phyloP scores from a whole-genome alignment of 345 rosid species.

The Citrus reticulata region DNA sequence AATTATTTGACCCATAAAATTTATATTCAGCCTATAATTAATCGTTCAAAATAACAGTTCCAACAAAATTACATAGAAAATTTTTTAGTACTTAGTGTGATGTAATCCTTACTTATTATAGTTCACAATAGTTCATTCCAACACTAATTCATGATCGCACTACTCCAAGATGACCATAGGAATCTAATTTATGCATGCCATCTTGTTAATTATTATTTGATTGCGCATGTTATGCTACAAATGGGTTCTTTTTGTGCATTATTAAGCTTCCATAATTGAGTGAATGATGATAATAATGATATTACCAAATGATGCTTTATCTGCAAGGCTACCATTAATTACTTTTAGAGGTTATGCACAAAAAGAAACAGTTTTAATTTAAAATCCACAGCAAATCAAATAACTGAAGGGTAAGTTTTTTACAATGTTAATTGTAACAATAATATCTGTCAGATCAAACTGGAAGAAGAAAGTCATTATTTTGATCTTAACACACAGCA shows the following conservation, averaged over 20 bases:
- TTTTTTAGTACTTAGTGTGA: neutral
- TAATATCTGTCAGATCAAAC: neutral
- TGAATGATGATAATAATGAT: slow-evolving; percentile 9
- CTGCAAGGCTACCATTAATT: neutral
- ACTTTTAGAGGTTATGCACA: neutral
- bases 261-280: neutral
- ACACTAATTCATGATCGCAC: neutral
- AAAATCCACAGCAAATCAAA: neutral
- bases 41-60: too few species aligned
- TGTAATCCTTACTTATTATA: neutral
- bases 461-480: slow-evolving; percentile 5
- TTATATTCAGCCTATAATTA: neutral
- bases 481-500: neutral
- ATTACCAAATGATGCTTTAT: slow-evolving; percentile 7
- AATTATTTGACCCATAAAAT: too few species aligned
- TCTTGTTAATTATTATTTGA: neutral
- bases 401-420: neutral
- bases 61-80: neutral
- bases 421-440: neutral
- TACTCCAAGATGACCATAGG: neutral
- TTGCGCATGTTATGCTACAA: neutral
- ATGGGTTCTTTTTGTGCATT: neutral
- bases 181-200: neutral
- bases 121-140: neutral
- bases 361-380: neutral